Base-by-base conservation (phyloP, 2,329 filamentous ascomycete species). In the Epichloe gansuensis region DNA sequence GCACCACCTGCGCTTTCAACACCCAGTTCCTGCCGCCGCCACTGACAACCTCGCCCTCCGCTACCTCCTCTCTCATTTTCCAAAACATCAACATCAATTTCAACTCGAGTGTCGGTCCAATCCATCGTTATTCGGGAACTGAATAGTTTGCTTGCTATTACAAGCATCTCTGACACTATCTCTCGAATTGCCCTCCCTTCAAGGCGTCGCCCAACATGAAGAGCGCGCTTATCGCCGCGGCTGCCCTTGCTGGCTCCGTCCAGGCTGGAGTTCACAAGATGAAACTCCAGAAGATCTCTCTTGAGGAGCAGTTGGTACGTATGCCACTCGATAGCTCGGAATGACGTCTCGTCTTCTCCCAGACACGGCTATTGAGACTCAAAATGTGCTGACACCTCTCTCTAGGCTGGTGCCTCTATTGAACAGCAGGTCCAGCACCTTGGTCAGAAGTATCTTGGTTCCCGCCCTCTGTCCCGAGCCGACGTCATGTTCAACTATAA, bases 211-310 rank as follows among this genome's bases (percentile, higher is more conserved):
- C 70, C 72, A 77, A 61, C 71, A 97, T 96, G 91, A 96, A 94
- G 85, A 83, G 83, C 71, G 76, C 84, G 73, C 75, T 90, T 65
- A 72, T 95, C 67, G 77, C 89, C 69, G 85, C 88, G 73, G 83
- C 84, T 65, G 78, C 84, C 75, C 82, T 94, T 77, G 78, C 91
- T 66, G 86, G 87, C 76, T 83, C 85, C 68, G 86, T 86, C 68
- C 80, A 87, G 67, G 91, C 89, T 62, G 89, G 83, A 65, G 78
- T 95, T 60, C 89, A 97, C 82, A 94, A 89, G 80, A 85, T 96
- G 81, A 93, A 94, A 80, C 85, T 98, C 66, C 87, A 96, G 81
- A 98, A 98, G 85, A 76, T 97, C 57, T 86, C 93, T 61, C 77
- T 98, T 55, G 80, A 84, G 48, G 88, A 97, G 70, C 93, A 97